These are phyloP conservation scores for Populus deltoides DNA, from an alignment of 345 rosid genomes.

Conservation along the genomic window DNA sequence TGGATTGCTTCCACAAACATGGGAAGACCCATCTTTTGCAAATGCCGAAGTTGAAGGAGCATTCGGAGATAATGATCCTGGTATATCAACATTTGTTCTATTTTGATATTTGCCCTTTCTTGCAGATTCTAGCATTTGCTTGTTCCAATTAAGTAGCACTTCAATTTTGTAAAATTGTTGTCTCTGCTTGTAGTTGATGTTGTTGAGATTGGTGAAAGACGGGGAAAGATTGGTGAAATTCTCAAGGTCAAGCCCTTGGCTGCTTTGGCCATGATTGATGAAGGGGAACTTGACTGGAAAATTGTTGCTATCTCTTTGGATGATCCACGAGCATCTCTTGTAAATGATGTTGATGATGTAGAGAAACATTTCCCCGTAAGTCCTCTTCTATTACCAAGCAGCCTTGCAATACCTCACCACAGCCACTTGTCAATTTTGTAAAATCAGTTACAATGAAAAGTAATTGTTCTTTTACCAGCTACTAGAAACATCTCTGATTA, in stretches of 20 bases:
- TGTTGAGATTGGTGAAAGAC: conserved; percentile 83
- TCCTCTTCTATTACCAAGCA: background rate
- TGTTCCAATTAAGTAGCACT: background rate
- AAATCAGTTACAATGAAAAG: background rate
- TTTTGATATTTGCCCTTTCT: background rate
- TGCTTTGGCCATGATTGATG: conserved; percentile 95
- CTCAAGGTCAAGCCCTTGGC: conserved; percentile 82
- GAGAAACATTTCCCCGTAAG: conserved; percentile 92
- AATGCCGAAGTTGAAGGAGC: conserved; percentile 87
- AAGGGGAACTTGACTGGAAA: conserved; percentile 99
- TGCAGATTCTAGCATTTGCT: background rate
- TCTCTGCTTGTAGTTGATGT: conserved; percentile 63
- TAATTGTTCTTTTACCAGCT: background rate
- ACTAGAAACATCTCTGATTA: background rate
- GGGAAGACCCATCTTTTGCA: conserved; percentile 92
- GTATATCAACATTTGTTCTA: conserved; percentile 25
- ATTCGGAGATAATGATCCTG: conserved; percentile 93
- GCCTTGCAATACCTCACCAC: background rate
- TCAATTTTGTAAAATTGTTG: background rate
- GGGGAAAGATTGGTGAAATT: conserved; percentile 68
- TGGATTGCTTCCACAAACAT: conserved; percentile 97
- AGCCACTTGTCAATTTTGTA: background rate
- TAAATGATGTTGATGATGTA: conserved; percentile 80
- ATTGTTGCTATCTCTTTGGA: conserved; percentile 87
- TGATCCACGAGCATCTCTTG: conserved; percentile 91